Evolutionary conservation across 176 grass and related monocot genomes (phyloP).

Genomic region (maize (Zea mays)): DNA sequence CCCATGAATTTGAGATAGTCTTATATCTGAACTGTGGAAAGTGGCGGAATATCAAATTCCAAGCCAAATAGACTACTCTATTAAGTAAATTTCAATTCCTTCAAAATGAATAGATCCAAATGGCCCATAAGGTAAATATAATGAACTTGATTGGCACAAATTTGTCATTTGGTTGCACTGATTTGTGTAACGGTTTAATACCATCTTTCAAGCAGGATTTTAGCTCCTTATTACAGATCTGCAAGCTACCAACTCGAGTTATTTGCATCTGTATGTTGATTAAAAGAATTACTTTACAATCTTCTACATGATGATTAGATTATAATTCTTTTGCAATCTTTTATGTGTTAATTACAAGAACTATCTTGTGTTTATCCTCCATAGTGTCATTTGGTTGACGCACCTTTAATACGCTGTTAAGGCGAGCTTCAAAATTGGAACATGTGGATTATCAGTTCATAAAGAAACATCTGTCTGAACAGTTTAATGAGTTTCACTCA

Average conservation of each 20-base stretch:
- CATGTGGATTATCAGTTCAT: background rate
- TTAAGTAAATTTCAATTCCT: too few relatives aligned
- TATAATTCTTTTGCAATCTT: background rate
- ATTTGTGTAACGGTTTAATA: background rate
- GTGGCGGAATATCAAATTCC: too few relatives aligned
- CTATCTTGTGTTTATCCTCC: constrained; percentile 17
- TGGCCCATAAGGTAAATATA: background rate
- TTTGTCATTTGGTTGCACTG: background rate
- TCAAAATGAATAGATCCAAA: too few relatives aligned
- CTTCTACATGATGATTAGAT: background rate
- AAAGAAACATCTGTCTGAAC: constrained; percentile 7
- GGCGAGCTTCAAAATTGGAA: constrained; percentile 9
- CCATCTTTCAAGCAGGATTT: constrained; percentile 1
- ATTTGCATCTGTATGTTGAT: background rate
- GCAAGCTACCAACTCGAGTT: background rate
- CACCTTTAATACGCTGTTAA: background rate
- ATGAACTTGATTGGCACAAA: constrained; percentile 7
- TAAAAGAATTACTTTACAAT: background rate
- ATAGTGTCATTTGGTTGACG: background rate
- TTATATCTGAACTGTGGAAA: too few relatives aligned
- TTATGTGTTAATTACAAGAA: background rate
- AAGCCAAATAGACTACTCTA: too few relatives aligned
- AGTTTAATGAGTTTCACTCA: background rate
- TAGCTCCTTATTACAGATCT: background rate
- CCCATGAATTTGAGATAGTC: too few relatives aligned